Base-by-base conservation (phyloP, 2,329 filamentous ascomycete genomes). In the Plenodomus lindquistii region DNA sequence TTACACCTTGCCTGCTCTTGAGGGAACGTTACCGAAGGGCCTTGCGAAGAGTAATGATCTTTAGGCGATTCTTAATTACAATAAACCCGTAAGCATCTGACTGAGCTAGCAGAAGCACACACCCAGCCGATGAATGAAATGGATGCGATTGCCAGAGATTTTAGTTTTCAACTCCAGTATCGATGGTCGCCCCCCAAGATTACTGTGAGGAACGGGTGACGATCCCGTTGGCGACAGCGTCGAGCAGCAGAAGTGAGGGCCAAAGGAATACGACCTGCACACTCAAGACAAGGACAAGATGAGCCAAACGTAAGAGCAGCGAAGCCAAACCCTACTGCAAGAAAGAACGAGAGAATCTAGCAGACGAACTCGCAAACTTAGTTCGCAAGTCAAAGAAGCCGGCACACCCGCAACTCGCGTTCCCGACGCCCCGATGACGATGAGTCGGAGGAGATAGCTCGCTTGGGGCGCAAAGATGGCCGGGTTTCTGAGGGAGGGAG, bases 121-220 rank as follows among this genome's bases (percentile, higher is more conserved):
- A 55, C 52, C 11, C 60, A 60, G 35, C 37, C 64, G 6, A 60
- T 63, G 50, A 52, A 61, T 31, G 57, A 66, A 35, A 45, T 67
- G n/a, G 66, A 73, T 31, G 52, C 58, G 10, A 65, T 68, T 24
- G 60, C 62, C 6, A 59, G 65, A 48, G 60, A 67, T 31, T 56
- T 65, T 13, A 57, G 56, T 40, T 46, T 64, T 10, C 63, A 66
- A 24, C 54, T 60, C 18, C 44, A 59, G 20, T 49, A 55, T 13
- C 46, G 46, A 44, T 50, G 48, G 48, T 22, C 29, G 22, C 42
- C 36, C 47, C 46, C 27, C n/a, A 37, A 17, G 15, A 8, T 31
- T 15, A 15, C 15, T 13, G 27, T 13, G 11, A 31, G 11, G 15
- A 15, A 15, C 4, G 15, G 4, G 27, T 11, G 11, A 31, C 4